Percentiles rank a stretch among this genome's conserved stretches.
Evolutionary conservation across 1,284 basidiomycete species (phyloP).

Genomic region (Anthracocystis walkeri): DNA sequence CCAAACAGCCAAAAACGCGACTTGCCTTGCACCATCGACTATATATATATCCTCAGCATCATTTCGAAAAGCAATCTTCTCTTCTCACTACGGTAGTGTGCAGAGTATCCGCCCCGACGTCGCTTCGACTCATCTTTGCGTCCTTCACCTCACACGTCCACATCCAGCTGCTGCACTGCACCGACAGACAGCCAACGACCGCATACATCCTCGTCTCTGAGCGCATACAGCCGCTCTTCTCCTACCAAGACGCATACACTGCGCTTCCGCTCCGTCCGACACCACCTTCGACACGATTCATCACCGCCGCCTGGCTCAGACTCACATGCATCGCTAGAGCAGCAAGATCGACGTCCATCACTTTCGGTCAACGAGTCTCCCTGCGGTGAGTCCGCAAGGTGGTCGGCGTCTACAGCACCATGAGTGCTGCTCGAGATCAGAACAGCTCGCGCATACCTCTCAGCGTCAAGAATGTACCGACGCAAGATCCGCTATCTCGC

Average conservation of each 20-base stretch:
- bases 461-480: conserved; percentile 47
- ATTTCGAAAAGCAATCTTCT: neutral
- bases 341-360: conserved; percentile 4
- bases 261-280: neutral
- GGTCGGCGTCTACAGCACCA: conserved; percentile 11
- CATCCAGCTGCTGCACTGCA: neutral
- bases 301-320: neutral
- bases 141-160: neutral
- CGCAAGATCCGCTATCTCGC: conserved; percentile 24
- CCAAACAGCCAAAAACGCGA: neutral
- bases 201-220: conserved; percentile 16
- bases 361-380: conserved; percentile 14
- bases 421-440: conserved; percentile 41
- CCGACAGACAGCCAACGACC: neutral
- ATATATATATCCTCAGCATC: conserved; percentile 33
- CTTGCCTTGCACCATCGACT: conserved; percentile 7
- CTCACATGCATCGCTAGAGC: conserved; percentile 23
- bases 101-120: conserved; percentile 3
- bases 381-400: conserved; percentile 3
- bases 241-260: conserved; percentile 11
- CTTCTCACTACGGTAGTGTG: neutral
- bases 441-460: conserved; percentile 42
- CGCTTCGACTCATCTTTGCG: neutral
- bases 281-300: neutral
- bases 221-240: conserved; percentile 22